Conservation (phyloP, 1,139 yeast genomes). For the Sugiyamaella neomexicana region DNA sequence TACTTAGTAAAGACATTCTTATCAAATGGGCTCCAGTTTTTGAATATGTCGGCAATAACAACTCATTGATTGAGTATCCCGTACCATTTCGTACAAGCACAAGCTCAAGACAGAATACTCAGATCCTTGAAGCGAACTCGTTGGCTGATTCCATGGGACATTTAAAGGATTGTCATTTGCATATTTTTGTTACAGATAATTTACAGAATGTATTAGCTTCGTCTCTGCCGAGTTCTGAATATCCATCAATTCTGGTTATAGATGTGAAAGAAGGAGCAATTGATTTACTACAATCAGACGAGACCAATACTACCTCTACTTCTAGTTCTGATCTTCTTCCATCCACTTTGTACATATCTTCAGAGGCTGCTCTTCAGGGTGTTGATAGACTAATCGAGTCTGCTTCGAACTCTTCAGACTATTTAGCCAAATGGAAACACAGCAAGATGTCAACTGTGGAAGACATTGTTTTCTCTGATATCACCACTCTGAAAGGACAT, state of each 20-base stretch:
- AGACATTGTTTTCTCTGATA: constrained; percentile 27
- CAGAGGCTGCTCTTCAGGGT: constrained; percentile 33
- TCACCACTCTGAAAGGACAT: constrained; percentile 21
- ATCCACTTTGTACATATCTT: constrained; percentile 25
- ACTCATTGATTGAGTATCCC: constrained; percentile 41
- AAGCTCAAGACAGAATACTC: constrained; percentile 24
- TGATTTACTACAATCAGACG: constrained; percentile 15
- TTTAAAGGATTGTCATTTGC: constrained; percentile 36
- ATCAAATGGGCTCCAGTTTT: constrained; percentile 36
- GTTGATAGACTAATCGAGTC: constrained; percentile 34
- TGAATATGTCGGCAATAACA: constrained; percentile 39
- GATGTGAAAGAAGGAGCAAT: constrained; percentile 25
- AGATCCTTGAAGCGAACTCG: constrained; percentile 39
- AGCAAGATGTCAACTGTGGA: constrained; percentile 34
- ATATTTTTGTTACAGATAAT: constrained; percentile 31
- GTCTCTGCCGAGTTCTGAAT: constrained; percentile 3
- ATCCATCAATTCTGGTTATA: constrained; percentile 29
- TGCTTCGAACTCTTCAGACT: constrained; percentile 35
- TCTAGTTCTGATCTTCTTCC: constrained; percentile 13
- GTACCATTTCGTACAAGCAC: constrained; percentile 33
- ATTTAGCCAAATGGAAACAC: constrained; percentile 27
- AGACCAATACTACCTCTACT: constrained; percentile 4
- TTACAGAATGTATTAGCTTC: constrained; percentile 22
- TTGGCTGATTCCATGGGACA: constrained; percentile 38
- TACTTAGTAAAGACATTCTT: constrained; percentile 39